Base-by-base conservation (phyloP, 148 eudicot genomes). In the Gaultheria prostrata region DNA sequence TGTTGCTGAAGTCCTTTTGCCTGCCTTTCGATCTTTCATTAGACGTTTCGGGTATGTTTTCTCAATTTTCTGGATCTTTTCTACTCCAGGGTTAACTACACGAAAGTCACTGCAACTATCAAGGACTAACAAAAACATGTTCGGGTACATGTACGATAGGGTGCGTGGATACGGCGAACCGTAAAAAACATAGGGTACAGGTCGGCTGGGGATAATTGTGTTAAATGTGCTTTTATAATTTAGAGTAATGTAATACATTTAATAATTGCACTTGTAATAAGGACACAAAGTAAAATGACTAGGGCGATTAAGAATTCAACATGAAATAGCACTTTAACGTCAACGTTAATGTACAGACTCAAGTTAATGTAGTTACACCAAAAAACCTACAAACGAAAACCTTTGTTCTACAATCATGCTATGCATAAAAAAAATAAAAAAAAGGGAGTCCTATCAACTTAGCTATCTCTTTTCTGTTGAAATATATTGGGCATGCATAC, bases 1-100 rank as follows among this genome's bases (percentile, higher is more conserved):
- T 32, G 97, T 96, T 14, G 98, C 99, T 21, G 99, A 96, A 90
- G 94, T 96, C 83, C 92, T 96, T 28, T 87, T 96, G 89, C 99
- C 99, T 78, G 99, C 98, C 26, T 96, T 92, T 74, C 87, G 99
- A 79, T 91, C 95, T 76, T 96, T 92, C 81, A n/a, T 84, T 24
- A 92, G 82, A 79, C 94, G 98, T 72, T 96, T 89, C 45, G 95
- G 95, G 99, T 96, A 82, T 12, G 88, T 84, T 4, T 77, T 63
- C 65, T 50, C 53, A 32, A 17, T 12, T 24, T 81, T 12, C 8
- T 15, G 1, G 45, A 79, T 24, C 49, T 56, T 21, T 17, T 80
- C 43, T 46, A 24, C 28, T 6, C 17, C 28, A 30, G 4, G 39
- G 35, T 30, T 67, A 67, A 28, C 4, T 30, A 14, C 28, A 26